Conservation (phyloP, 2,329 filamentous ascomycete genomes). For the Verticillium alfalfae region DNA sequence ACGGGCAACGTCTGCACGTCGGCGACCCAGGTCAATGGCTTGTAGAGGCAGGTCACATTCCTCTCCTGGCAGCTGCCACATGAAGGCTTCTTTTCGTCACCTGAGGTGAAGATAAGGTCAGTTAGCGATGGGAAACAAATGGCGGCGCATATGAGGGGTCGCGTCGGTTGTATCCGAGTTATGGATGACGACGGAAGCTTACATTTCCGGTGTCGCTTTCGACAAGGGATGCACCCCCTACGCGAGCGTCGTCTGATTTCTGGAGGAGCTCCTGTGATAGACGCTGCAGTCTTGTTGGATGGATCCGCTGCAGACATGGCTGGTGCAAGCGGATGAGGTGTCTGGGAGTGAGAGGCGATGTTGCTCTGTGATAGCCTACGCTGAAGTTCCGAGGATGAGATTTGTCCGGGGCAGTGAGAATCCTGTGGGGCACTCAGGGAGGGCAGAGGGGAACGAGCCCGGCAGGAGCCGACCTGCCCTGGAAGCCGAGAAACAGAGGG, state of each 20-base stretch:
- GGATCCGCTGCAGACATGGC: background rate
- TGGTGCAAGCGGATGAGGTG: background rate
- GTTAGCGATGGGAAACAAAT: no score
- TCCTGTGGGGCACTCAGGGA: background rate
- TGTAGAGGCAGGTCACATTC: background rate
- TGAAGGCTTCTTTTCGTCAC: background rate
- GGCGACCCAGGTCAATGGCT: background rate
- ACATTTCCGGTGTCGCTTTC: slow-evolving; percentile 10
- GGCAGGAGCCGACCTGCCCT: no score
- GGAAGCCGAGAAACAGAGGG: no score
- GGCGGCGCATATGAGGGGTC: no score
- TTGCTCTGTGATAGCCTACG: background rate
- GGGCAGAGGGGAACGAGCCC: no score
- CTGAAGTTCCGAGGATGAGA: background rate
- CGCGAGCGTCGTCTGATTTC: slow-evolving; percentile 4
- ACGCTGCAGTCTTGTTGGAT: background rate
- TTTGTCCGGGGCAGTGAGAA: background rate
- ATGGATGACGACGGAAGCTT: background rate
- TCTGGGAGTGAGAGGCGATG: no score
- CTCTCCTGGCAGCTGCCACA: background rate
- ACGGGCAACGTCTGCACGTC: background rate
- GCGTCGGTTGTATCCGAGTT: no score
- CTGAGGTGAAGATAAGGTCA: background rate
- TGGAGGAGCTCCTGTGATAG: background rate
- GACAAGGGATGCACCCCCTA: slow-evolving; percentile 9